Evolutionary conservation across 495 filamentous ascomycete species (phyloP).

Genomic region (Penicillium steckii): DNA sequence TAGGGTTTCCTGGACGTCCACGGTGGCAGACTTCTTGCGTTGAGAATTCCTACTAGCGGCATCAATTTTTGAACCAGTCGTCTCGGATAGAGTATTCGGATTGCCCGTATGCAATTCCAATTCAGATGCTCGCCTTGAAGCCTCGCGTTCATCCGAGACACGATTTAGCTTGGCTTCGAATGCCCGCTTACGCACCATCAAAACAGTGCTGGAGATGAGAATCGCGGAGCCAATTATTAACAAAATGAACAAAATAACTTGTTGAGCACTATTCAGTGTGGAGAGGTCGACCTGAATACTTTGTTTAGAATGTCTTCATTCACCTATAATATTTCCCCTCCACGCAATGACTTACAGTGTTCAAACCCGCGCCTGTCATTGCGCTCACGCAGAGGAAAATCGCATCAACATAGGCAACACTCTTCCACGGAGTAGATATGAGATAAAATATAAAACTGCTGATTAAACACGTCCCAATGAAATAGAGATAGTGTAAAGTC

Average conservation of each 20-base stretch:
- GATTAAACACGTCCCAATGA: conserved; percentile 63
- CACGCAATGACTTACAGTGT: conserved; percentile 50
- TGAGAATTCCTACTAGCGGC: not conserved
- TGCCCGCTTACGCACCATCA: conserved; percentile 61
- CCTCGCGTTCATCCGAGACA: conserved; percentile 48
- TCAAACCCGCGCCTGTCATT: conserved; percentile 77
- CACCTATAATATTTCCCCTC: conserved; percentile 25
- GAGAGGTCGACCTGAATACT: conserved; percentile 58
- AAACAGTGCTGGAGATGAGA: conserved; percentile 40
- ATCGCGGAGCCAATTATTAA: conserved; percentile 69
- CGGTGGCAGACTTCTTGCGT: not conserved
- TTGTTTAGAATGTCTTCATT: conserved; percentile 50
- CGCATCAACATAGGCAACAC: conserved; percentile 70
- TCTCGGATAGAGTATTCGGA: not conserved
- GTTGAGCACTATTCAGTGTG: conserved; percentile 75
- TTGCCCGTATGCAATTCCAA: conserved; percentile 9
- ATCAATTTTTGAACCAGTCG: not conserved
- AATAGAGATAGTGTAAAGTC: conserved; percentile 76
- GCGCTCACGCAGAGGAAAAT: conserved; percentile 76
- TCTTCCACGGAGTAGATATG: conserved; percentile 57
- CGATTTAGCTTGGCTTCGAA: conserved; percentile 67
- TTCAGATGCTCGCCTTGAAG: conserved; percentile 8
- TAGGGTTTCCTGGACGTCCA: not conserved
- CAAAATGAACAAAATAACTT: conserved; percentile 68
- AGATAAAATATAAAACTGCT: conserved; percentile 73